phyloP scores from a whole-genome alignment of 1,139 yeast genomes.

The Pneumocystis carinii region DNA sequence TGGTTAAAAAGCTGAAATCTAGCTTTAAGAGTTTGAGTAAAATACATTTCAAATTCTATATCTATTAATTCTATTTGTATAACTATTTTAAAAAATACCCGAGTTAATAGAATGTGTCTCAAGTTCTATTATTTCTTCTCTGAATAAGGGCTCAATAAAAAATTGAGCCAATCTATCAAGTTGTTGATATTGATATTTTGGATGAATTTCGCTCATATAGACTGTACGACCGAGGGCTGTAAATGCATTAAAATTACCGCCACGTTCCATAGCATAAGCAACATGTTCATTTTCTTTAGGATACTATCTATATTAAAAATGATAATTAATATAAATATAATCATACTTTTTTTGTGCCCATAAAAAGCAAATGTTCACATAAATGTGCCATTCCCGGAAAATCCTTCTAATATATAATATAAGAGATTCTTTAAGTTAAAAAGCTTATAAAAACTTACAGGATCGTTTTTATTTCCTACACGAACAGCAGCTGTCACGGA shows the following conservation, averaged over 20 bases:
- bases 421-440: not conserved
- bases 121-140: slow-evolving; percentile 68
- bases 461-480: slow-evolving; percentile 81
- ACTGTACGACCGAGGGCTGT: slow-evolving; percentile 83
- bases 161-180: slow-evolving; percentile 87
- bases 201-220: slow-evolving; percentile 72
- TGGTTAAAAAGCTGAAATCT: slow-evolving; percentile 69
- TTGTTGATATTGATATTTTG: slow-evolving; percentile 69
- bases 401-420: slow-evolving; percentile 21
- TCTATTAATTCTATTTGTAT: not conserved
- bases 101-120: slow-evolving; percentile 92
- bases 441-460: slow-evolving; percentile 18
- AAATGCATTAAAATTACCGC: slow-evolving; percentile 63
- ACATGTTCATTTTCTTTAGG: slow-evolving; percentile 85
- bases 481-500: slow-evolving; percentile 89
- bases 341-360: slow-evolving; percentile 62
- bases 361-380: slow-evolving; percentile 85
- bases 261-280: slow-evolving; percentile 56
- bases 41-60: slow-evolving; percentile 63
- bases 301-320: slow-evolving; percentile 29
- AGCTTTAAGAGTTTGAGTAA: slow-evolving; percentile 83
- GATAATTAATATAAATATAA: not conserved
- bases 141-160: slow-evolving; percentile 72
- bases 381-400: slow-evolving; percentile 89
- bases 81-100: slow-evolving; percentile 36